phyloP scores from a whole-genome alignment of 768 basidiomycete species.

The Serpula lacrymans region DNA sequence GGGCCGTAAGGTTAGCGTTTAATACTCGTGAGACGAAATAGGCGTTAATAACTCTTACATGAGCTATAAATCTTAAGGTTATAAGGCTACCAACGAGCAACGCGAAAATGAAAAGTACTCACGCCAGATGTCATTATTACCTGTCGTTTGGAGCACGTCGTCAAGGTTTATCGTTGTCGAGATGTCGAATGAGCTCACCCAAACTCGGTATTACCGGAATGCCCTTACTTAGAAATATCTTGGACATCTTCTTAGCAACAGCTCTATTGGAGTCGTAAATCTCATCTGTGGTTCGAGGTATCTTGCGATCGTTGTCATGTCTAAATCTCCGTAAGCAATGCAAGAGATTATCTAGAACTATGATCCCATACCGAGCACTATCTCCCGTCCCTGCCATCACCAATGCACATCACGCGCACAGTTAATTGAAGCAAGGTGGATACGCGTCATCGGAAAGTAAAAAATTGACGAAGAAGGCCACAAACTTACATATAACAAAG shows the following conservation, averaged over 20 bases:
- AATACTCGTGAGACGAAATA: slow-evolving; percentile 5
- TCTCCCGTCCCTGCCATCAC: slow-evolving; percentile 65
- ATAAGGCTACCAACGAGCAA: slow-evolving; percentile 10
- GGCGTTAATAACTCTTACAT: slow-evolving; percentile 39
- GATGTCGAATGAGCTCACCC: slow-evolving; percentile 39
- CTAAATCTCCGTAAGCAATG: slow-evolving; percentile 32
- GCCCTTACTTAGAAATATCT: slow-evolving; percentile 64
- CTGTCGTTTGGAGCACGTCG: no score
- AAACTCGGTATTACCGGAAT: slow-evolving; percentile 82
- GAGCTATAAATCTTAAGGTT: slow-evolving; percentile 40
- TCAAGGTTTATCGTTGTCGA: no score
- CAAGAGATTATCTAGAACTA: not conserved
- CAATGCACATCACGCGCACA: not conserved
- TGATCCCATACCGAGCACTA: slow-evolving; percentile 52
- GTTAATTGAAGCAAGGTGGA: not conserved
- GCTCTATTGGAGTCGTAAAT: slow-evolving; percentile 72
- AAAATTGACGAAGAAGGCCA: slow-evolving; percentile 5
- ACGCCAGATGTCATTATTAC: slow-evolving; percentile 94
- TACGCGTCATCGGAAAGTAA: no score
- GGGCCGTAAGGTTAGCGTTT: slow-evolving; percentile 5
- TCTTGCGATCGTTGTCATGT: slow-evolving; percentile 78
- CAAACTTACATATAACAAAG: slow-evolving; percentile 76
- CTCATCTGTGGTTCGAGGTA: slow-evolving; percentile 79
- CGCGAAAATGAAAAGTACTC: slow-evolving; percentile 28
- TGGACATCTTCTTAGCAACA: slow-evolving; percentile 66